Evolutionary conservation across 345 rosid species (phyloP).

Genomic region (Boechera retrofracta): DNA sequence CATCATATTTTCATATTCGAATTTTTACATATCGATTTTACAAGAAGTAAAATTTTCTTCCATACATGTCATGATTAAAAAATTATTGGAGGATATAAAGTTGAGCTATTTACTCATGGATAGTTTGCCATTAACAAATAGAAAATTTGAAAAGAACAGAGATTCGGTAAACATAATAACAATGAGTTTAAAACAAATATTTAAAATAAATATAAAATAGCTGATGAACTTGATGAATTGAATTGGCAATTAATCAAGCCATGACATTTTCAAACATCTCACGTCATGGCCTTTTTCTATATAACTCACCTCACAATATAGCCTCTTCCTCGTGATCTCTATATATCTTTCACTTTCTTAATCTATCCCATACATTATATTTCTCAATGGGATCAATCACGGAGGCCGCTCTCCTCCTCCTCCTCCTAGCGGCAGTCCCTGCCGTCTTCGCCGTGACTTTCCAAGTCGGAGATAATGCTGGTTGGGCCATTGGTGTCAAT

Average conservation of each 20-base stretch:
- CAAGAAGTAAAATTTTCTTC: neutral
- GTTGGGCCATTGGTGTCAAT: constrained; percentile 36
- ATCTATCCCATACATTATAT: neutral
- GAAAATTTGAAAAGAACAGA: neutral
- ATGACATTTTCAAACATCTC: constrained; percentile 19
- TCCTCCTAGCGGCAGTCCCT: constrained; percentile 41
- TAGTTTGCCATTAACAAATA: neutral
- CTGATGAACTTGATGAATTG: neutral
- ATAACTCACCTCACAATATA: constrained; percentile 21
- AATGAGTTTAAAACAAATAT: neutral
- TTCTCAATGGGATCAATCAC: constrained; percentile 23
- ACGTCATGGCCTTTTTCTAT: constrained; percentile 9
- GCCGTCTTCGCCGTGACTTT: constrained; percentile 39
- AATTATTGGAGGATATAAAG: neutral
- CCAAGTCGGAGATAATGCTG: constrained; percentile 43
- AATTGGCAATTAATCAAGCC: constrained; percentile 8
- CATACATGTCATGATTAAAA: neutral
- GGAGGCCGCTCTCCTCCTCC: constrained; percentile 31
- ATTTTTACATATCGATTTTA: neutral
- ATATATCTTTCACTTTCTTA: neutral
- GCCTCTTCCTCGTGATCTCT: neutral
- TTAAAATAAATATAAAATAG: neutral
- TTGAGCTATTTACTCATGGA: neutral
- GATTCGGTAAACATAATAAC: constrained; percentile 26
- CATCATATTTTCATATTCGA: neutral